phyloP scores from a whole-genome alignment of 2,329 filamentous ascomycete genomes.

The Epichloe coenophiala region DNA sequence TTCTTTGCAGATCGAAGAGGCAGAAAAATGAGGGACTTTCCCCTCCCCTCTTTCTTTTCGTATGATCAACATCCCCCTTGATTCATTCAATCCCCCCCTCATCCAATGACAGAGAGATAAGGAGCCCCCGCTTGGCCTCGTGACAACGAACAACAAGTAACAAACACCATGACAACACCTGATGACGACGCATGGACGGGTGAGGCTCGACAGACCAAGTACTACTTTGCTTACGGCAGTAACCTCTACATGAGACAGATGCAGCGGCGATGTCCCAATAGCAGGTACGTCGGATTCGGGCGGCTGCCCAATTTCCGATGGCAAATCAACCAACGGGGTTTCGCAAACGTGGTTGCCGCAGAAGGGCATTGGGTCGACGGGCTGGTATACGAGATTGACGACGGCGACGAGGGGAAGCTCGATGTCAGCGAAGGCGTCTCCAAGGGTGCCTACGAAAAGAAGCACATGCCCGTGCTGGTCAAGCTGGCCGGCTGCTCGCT shows the following conservation, averaged over 20 bases:
- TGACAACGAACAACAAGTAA: background rate
- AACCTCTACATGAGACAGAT: conserved; percentile 32
- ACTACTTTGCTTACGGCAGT: conserved; percentile 34
- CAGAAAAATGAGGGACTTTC: too few species aligned
- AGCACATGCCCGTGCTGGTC: conserved; percentile 19
- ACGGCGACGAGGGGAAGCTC: conserved; percentile 23
- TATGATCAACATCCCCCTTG: too few species aligned
- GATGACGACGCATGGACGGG: background rate
- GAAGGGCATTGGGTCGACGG: conserved; percentile 25
- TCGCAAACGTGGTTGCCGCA: conserved; percentile 26
- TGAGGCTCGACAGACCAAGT: conserved; percentile 10
- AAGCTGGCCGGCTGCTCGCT: conserved; percentile 18
- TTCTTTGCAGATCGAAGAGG: background rate
- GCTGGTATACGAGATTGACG: conserved; percentile 26
- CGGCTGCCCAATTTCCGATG: conserved; percentile 26
- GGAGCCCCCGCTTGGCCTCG: background rate
- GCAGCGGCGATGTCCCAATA: conserved; percentile 28
- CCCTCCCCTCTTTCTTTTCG: too few species aligned
- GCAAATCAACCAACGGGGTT: conserved; percentile 34
- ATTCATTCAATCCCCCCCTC: too few species aligned
- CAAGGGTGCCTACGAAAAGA: conserved; percentile 25
- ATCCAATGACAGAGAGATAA: too few species aligned
- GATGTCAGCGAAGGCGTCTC: conserved; percentile 28
- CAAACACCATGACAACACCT: background rate
- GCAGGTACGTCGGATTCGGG: conserved; percentile 24